Percentiles rank a stretch among this genome's conserved stretches.
Evolutionary conservation across 2,329 filamentous ascomycete genomes (phyloP).

Genomic region (Mariannaea elegans): DNA sequence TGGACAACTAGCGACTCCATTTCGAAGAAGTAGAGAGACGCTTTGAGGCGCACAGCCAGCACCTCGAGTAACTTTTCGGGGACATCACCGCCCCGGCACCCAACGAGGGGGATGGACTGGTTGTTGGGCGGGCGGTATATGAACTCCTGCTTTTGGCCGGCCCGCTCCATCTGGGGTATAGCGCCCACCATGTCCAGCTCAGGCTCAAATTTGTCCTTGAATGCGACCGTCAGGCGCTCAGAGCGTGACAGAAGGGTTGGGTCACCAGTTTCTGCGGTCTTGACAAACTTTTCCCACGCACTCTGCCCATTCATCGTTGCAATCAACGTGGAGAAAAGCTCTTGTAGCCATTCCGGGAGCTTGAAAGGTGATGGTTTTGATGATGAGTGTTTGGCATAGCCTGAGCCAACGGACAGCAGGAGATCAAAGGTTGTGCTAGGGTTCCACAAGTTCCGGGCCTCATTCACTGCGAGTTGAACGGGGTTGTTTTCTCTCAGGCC

Average conservation of each 20-base stretch:
- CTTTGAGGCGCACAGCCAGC: not conserved
- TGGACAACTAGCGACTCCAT: not conserved
- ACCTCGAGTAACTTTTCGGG: too few relatives aligned
- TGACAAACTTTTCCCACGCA: too few relatives aligned
- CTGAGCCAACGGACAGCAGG: not conserved
- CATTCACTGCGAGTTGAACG: not conserved
- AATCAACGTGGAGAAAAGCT: not conserved
- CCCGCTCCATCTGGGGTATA: not conserved
- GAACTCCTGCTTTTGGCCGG: not conserved
- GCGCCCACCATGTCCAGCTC: not conserved
- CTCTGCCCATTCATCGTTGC: not conserved
- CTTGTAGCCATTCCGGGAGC: not conserved
- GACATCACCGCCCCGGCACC: not conserved
- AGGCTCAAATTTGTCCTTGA: not conserved
- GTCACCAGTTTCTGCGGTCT: too few relatives aligned
- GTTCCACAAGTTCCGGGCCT: not conserved
- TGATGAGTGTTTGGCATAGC: not conserved
- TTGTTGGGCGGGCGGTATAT: not conserved
- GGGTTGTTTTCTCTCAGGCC: not conserved
- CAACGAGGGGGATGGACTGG: not conserved
- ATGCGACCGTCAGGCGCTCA: not conserved
- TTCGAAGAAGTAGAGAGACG: conserved; percentile 1
- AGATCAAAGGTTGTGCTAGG: not conserved
- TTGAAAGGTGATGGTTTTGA: not conserved
- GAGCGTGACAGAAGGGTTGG: not conserved